Base-by-base conservation (phyloP, 768 basidiomycete species). In the Sistotremastrum suecicum region DNA sequence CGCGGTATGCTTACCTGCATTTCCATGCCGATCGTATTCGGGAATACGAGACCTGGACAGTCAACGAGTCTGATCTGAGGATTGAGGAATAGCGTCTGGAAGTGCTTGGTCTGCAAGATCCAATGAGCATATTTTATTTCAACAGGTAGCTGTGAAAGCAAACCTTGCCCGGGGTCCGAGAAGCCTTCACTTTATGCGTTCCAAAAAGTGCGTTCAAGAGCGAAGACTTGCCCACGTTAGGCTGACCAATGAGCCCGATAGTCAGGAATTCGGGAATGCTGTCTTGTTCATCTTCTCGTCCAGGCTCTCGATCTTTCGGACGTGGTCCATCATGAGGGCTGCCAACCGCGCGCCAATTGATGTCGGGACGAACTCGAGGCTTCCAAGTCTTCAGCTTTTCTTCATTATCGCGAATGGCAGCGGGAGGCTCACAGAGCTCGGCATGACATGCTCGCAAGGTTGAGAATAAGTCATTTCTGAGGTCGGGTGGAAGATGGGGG, bases 221-320 rank as follows among this genome's bases (percentile, higher is more conserved):
- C 0, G 86, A 89, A 1, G 87, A 90, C 60, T 98, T 98, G 7
- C 94, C 94, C 37, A 94, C 90, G 58, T 97, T 98, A 9, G 92
- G 92, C 57, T 94, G 89, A 34, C 90, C 89, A 47, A 92, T 82
- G 41, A 91, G 61, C 5, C 89, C 89, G 44, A 92, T 69, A 1
- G 88, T 92, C 38, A 92, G 60, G 53, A 74, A 70, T 33, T 76
- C 72, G 6, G 73, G 70, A 53, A 76, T 59, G 7, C 35, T 46
- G 12, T 58, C 55, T 20, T 53, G 36, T 12, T 51, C 52, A 11
- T 48, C 48, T 4, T 53, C 54, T 34, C 52, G 39, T 8, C 48
- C 48, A 20, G 9, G 43, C 31, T 33, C 46, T 48, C 1, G 48
- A 48, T 9, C 46, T 40, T 28, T 50, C 43, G 7, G 45, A 40